A percentile compares a stretch with the other conserved stretches of the same genome.
Evolutionary conservation across 192 early-diverging fungal species (phyloP).

Genomic region (Backusella macrospora): DNA sequence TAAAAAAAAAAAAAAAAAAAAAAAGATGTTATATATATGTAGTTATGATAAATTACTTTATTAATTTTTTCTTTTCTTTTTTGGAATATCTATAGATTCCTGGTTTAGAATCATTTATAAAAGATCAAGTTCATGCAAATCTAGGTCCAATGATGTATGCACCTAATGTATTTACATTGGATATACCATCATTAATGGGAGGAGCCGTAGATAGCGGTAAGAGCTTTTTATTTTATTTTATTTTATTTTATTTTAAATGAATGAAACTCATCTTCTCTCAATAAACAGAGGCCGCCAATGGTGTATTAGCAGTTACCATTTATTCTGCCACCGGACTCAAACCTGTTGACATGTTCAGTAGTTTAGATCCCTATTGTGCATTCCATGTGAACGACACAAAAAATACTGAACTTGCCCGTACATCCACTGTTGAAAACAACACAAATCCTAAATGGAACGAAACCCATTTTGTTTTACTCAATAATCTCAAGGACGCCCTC

Average conservation of each 20-base stretch:
- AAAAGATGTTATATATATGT: not conserved
- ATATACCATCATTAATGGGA: conserved; percentile 76
- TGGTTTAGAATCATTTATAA: conserved; percentile 77
- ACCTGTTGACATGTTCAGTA: conserved; percentile 85
- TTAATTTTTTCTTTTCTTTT: not conserved
- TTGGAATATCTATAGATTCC: conserved; percentile 64
- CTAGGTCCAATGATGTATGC: conserved; percentile 83
- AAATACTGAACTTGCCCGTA: conserved; percentile 61
- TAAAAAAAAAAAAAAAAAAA: too few relatives aligned
- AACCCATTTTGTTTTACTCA: conserved; percentile 74
- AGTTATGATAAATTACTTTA: not conserved
- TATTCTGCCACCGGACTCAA: conserved; percentile 80
- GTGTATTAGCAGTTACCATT: conserved; percentile 82
- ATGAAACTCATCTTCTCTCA: not conserved
- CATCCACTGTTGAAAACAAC: conserved; percentile 70
- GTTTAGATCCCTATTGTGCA: conserved; percentile 85
- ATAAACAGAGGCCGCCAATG: conserved; percentile 68
- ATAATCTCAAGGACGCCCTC: conserved; percentile 73
- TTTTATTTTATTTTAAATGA: too few relatives aligned
- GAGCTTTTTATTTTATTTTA: conserved; percentile 22
- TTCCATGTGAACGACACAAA: conserved; percentile 68
- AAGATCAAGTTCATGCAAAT: conserved; percentile 69
- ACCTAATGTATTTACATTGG: conserved; percentile 79
- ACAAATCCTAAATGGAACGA: conserved; percentile 89
- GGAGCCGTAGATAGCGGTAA: conserved; percentile 57